A percentile compares a stretch with the other conserved stretches of the same genome.
Evolutionary conservation across 257 asterid species (phyloP).

Genomic region (Capsicum rhomboideum): DNA sequence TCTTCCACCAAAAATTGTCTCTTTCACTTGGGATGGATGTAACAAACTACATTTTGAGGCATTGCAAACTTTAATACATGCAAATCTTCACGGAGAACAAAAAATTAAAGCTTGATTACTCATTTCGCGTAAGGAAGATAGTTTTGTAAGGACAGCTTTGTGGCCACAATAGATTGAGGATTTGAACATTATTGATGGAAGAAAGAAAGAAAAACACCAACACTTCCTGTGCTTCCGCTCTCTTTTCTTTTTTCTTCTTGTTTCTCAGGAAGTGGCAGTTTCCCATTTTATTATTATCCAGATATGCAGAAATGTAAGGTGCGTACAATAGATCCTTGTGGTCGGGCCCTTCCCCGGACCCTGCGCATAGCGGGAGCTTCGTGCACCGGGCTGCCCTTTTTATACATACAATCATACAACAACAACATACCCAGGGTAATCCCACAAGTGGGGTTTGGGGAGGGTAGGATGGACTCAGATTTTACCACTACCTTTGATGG

Average conservation of each 20-base stretch:
- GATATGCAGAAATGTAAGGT: too few relatives aligned
- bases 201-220: not conserved
- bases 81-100: not conserved
- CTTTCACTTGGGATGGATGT: not conserved
- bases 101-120: not conserved
- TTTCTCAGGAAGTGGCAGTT: not conserved
- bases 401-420: too few relatives aligned
- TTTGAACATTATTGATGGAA: not conserved
- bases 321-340: too few relatives aligned
- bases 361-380: too few relatives aligned
- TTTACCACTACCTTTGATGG: too few relatives aligned
- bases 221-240: not conserved
- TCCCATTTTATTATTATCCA: not conserved
- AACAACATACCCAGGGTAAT: too few relatives aligned
- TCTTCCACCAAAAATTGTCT: not conserved
- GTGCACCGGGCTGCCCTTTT: too few relatives aligned
- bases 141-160: not conserved
- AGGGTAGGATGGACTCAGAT: too few relatives aligned
- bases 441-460: too few relatives aligned
- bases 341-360: too few relatives aligned
- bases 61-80: not conserved
- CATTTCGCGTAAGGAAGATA: not conserved
- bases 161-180: not conserved
- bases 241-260: not conserved
- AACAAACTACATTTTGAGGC: not conserved